These are phyloP conservation scores for Penicillium ucsense DNA, from an alignment of 495 filamentous ascomycete species.

Conservation along the genomic window DNA sequence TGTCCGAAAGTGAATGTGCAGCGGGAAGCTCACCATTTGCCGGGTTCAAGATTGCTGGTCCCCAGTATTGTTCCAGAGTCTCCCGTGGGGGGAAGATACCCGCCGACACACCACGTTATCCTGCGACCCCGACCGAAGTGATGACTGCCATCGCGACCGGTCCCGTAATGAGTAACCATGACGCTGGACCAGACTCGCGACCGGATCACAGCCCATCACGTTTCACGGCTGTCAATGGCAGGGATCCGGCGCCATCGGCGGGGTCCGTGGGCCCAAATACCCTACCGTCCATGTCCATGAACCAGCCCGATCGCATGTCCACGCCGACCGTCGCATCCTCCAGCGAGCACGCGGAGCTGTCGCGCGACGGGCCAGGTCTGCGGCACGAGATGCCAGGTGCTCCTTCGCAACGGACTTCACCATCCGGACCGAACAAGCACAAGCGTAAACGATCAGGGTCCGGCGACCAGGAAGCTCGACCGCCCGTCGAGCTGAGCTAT, in stretches of 20 bases:
- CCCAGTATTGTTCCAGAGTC: no score
- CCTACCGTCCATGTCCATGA: background rate
- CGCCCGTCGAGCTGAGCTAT: background rate
- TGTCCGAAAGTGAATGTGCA: no score
- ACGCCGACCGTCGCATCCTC: background rate
- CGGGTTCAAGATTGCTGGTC: background rate
- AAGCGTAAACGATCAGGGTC: slow-evolving; percentile 38
- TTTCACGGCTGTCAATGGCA: slow-evolving; percentile 47
- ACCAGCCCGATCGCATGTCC: background rate
- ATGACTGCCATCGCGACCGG: slow-evolving; percentile 39
- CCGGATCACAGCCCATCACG: slow-evolving; percentile 39
- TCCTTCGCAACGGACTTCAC: slow-evolving; percentile 19
- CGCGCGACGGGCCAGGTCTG: background rate
- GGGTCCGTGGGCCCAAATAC: background rate
- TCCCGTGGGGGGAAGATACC: background rate
- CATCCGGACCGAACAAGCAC: slow-evolving; percentile 14
- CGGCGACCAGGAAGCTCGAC: slow-evolving; percentile 15
- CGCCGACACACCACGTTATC: background rate
- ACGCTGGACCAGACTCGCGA: slow-evolving; percentile 28
- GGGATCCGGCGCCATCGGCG: slow-evolving; percentile 14
- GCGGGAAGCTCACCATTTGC: no score
- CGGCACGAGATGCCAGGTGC: background rate
- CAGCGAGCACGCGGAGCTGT: background rate
- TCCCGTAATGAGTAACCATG: slow-evolving; percentile 29
- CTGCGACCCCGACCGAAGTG: background rate